Base-by-base conservation (phyloP, 2,329 filamentous ascomycete genomes). In the Aspergillus udagawae region DNA sequence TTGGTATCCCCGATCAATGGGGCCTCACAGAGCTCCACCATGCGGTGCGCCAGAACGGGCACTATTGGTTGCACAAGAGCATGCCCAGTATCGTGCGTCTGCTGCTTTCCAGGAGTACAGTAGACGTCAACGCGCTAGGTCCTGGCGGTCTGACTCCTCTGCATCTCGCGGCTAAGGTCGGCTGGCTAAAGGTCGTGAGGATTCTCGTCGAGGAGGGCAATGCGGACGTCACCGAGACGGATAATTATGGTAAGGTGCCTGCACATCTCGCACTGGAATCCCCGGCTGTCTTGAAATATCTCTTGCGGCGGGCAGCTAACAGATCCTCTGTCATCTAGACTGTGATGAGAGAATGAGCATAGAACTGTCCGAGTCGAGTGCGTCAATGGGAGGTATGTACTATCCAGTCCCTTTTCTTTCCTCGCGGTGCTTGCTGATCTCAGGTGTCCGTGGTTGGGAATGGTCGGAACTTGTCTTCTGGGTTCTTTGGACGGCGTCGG, bases 121-220 rank as follows among this genome's bases (percentile, higher is more conserved):
- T 47, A 2, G 44, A 47, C 7, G 44, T 47, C 44, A 25, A 47
- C 20, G 23, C 44, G 44, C 7, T 3, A 7, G 23, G 10, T 27
- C 20, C 20, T 14, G 23, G 27, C 9, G 56, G 54, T 28, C 52
- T 49, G 14, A 57, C 57, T 23, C 28, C 41, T 38, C 42, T 61
- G 9, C 54, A 61, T n/a, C 10, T 53, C 8, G 57, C 57, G 14
- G 28, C 53, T 9, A 14, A 6, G 7, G 44, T 9, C 10, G 44
- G 44, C 44, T 23, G 12, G 44, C 21, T 47, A 10, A 14, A 47
- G 12, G n/a, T 41, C 27, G 42, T 54, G 7, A 21, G 21, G 20
- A 12, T 49, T n/a, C 52, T 54, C 27, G 32, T 54, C 12, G 44
- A 54, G 20, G 10, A 54, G 27, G 52, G 52, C 12, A 23, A 35